phyloP scores from a whole-genome alignment of 176 grass and related monocot genomes.

The Lolium multiflorum region DNA sequence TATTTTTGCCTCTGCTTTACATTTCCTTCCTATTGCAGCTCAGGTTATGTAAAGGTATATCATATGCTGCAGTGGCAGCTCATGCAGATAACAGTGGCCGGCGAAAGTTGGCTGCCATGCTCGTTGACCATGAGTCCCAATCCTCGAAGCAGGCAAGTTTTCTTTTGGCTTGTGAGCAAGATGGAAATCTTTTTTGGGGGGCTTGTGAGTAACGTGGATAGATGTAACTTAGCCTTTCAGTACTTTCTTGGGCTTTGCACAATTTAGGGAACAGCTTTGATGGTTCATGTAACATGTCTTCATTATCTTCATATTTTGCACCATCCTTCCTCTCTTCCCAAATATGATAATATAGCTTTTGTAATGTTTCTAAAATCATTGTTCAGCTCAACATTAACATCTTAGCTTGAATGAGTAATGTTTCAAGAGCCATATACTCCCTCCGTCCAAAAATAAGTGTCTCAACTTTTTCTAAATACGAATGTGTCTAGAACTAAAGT shows the following conservation, averaged over 20 bases:
- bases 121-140: conserved; percentile 90
- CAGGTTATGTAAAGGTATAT: conserved; percentile 98
- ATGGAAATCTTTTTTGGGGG: conserved; percentile 1
- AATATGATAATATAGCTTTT: conserved; percentile 3
- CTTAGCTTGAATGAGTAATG: conserved; percentile 29
- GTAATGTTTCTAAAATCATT: not conserved
- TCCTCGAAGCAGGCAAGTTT: conserved; percentile 90
- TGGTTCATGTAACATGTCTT: not conserved
- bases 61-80: conserved; percentile 91
- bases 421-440: conserved; percentile 11
- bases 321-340: conserved; percentile 7
- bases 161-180: conserved; percentile 20
- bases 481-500: no score
- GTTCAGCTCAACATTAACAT: not conserved
- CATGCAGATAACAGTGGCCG: conserved; percentile 91
- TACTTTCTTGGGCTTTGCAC: conserved; percentile 12
- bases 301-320: conserved; percentile 32
- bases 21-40: conserved; percentile 67
- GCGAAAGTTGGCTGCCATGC: conserved; percentile 87
- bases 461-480: no score
- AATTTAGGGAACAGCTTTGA: conserved; percentile 20
- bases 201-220: conserved; percentile 17
- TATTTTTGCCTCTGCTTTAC: conserved; percentile 27
- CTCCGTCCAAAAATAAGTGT: no score
- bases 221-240: conserved; percentile 23